phyloP scores from a whole-genome alignment of 176 grass and related monocot species.

The Thalia dealbata region DNA sequence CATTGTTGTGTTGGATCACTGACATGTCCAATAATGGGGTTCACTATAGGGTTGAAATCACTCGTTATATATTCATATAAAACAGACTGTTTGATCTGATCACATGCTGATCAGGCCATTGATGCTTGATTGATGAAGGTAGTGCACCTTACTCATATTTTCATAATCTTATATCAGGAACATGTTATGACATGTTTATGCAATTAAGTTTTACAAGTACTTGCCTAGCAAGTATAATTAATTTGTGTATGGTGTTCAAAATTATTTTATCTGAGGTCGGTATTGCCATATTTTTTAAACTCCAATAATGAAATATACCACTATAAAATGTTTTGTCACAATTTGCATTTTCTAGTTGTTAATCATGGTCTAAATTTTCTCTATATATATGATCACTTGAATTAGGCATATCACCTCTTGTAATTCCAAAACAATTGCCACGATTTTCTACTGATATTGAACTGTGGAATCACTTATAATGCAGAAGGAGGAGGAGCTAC shows the following conservation, averaged over 20 bases:
- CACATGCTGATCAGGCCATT: background rate
- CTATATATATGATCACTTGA: background rate
- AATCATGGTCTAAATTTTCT: background rate
- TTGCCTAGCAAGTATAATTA: background rate
- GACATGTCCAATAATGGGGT: background rate
- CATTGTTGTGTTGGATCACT: background rate
- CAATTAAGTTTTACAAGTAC: too few relatives aligned
- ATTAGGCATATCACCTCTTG: background rate
- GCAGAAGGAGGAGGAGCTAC: constrained; percentile 78
- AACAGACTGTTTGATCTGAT: too few relatives aligned
- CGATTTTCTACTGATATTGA: background rate
- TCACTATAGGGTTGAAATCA: background rate
- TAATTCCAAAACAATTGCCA: background rate
- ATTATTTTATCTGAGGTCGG: background rate
- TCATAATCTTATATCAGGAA: too few relatives aligned
- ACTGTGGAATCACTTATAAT: constrained; percentile 22
- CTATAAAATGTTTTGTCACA: background rate
- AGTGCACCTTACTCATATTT: too few relatives aligned
- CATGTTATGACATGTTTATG: too few relatives aligned
- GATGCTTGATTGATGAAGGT: background rate
- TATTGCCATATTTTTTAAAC: background rate
- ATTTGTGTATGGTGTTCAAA: background rate
- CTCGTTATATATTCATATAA: background rate
- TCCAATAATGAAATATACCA: background rate
- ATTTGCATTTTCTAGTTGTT: background rate